Conservation (phyloP, 768 basidiomycete genomes). For the Suillus clintonianus region DNA sequence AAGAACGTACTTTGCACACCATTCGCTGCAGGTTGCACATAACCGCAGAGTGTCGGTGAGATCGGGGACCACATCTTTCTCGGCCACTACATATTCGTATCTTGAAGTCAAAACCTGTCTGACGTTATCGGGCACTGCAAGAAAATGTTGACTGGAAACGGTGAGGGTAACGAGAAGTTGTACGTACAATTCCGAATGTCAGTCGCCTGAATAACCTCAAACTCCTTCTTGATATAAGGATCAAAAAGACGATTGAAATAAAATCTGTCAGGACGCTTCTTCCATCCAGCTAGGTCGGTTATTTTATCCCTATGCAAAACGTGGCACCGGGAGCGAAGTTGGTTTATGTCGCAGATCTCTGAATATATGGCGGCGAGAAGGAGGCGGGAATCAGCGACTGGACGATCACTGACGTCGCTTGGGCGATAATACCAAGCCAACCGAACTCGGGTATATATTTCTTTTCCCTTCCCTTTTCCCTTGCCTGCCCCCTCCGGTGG, state of each 20-base stretch:
- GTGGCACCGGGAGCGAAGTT: slow-evolving; percentile 90
- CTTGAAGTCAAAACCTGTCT: slow-evolving; percentile 72
- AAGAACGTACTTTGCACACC: slow-evolving; percentile 80
- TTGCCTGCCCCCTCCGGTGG: slow-evolving; percentile 74
- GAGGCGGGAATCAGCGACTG: slow-evolving; percentile 87
- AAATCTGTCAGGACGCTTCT: slow-evolving; percentile 91
- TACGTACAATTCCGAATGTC: slow-evolving; percentile 86
- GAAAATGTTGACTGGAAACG: slow-evolving; percentile 14
- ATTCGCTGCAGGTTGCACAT: slow-evolving; percentile 83
- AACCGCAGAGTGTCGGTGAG: slow-evolving; percentile 83
- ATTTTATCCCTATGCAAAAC: slow-evolving; percentile 96
- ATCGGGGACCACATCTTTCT: slow-evolving; percentile 91
- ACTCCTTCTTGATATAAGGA: slow-evolving; percentile 97
- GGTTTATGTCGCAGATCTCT: slow-evolving; percentile 92
- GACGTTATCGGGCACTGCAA: slow-evolving; percentile 78
- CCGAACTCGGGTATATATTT: slow-evolving; percentile 79
- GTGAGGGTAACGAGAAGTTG: slow-evolving; percentile 19
- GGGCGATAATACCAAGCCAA: slow-evolving; percentile 97
- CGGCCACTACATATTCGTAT: slow-evolving; percentile 94
- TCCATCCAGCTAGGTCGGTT: slow-evolving; percentile 90
- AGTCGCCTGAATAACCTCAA: slow-evolving; percentile 87
- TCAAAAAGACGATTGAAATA: slow-evolving; percentile 96
- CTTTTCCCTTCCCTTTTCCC: slow-evolving; percentile 65
- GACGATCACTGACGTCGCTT: slow-evolving; percentile 91
- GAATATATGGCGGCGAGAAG: slow-evolving; percentile 95